These are phyloP conservation scores for Diaporthe sp. DNA, from an alignment of 2,329 filamentous ascomycete genomes.

Conservation along the genomic window DNA sequence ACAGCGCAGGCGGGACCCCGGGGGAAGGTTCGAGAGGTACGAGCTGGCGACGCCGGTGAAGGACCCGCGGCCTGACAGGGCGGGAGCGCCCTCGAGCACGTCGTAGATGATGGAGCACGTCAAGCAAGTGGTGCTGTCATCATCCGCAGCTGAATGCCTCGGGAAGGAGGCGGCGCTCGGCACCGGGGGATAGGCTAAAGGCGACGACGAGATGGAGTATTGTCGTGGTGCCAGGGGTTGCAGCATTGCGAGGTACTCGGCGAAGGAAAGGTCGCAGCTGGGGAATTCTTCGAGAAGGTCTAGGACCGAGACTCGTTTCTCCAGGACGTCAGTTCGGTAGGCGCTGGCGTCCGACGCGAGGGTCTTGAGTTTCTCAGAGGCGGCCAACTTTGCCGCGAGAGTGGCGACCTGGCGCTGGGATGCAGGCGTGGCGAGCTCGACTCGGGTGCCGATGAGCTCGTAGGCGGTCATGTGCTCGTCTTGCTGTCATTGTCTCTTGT, in stretches of 20 bases:
- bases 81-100: slow-evolving; percentile 63
- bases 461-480: slow-evolving; percentile 41
- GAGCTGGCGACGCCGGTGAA: slow-evolving; percentile 63
- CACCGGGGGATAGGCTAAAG: slow-evolving; percentile 59
- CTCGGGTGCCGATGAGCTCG: slow-evolving; percentile 43
- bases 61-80: slow-evolving; percentile 52
- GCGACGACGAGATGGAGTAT: slow-evolving; percentile 71
- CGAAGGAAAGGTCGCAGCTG: slow-evolving; percentile 63
- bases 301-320: slow-evolving; percentile 64
- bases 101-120: slow-evolving; percentile 65
- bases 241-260: slow-evolving; percentile 68
- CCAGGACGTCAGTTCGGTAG: slow-evolving; percentile 56
- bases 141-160: slow-evolving; percentile 9
- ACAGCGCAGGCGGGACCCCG: slow-evolving; percentile 19
- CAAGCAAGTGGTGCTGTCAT: slow-evolving; percentile 1
- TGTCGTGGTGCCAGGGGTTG: slow-evolving; percentile 70
- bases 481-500: neutral
- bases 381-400: slow-evolving; percentile 36
- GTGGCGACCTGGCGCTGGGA: slow-evolving; percentile 43
- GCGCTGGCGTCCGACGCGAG: slow-evolving; percentile 41
- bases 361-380: slow-evolving; percentile 36
- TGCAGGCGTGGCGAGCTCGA: slow-evolving; percentile 44
- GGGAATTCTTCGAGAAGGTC: slow-evolving; percentile 69
- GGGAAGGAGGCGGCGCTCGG: slow-evolving; percentile 48
- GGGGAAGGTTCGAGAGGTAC: slow-evolving; percentile 57